These are phyloP conservation scores for Mallotus nudiflorus DNA, from an alignment of 345 rosid genomes.

Conservation along the genomic window DNA sequence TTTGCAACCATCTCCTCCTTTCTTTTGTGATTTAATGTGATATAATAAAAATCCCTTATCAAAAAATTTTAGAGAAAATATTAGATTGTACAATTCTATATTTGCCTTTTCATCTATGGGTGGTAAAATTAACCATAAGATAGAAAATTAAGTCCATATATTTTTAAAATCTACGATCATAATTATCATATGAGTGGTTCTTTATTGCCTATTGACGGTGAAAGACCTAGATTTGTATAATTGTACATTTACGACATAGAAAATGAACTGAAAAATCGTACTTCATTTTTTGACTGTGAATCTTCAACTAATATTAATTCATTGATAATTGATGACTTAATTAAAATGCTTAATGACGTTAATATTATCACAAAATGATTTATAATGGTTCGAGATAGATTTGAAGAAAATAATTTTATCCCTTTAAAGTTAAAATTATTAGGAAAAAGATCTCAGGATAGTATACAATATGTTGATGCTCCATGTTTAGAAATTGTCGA, in stretches of 20 bases:
- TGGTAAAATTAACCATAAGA: too few species aligned
- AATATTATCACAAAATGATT: too few species aligned
- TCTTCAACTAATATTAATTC: background rate
- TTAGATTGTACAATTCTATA: too few species aligned
- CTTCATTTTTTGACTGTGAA: background rate
- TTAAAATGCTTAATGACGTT: background rate
- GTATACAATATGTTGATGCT: background rate
- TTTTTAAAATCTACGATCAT: background rate
- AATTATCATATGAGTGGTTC: background rate
- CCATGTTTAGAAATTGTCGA: background rate
- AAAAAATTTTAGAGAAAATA: too few species aligned
- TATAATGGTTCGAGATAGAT: too few species aligned
- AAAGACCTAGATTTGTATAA: background rate
- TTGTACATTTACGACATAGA: background rate
- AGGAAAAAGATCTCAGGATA: background rate
- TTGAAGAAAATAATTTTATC: background rate
- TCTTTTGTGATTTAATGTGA: too few species aligned
- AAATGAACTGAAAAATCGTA: background rate
- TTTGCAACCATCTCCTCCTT: too few species aligned
- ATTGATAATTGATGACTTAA: background rate
- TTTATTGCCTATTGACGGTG: background rate
- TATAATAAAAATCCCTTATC: too few species aligned
- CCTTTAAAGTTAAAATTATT: background rate
- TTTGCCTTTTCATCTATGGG: too few species aligned
- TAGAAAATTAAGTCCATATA: background rate